Conservation (phyloP, 495 filamentous ascomycete genomes). For the Parathielavia hyrcaniae region DNA sequence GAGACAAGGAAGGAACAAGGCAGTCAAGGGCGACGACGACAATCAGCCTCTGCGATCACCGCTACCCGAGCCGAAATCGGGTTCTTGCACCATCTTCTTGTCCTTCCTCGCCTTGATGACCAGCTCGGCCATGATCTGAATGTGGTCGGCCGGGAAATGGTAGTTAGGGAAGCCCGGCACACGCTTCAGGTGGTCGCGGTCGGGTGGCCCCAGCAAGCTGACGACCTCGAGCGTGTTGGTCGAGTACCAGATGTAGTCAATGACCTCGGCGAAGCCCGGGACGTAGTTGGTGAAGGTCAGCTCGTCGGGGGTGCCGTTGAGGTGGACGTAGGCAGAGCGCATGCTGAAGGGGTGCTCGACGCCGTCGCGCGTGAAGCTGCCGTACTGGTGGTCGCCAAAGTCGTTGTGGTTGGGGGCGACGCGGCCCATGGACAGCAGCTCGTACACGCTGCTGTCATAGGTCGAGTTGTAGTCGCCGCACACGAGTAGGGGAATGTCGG, state of each 20-base stretch:
- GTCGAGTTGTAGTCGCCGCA: slow-evolving; percentile 96
- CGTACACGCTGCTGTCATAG: slow-evolving; percentile 76
- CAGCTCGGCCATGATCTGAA: slow-evolving; percentile 89
- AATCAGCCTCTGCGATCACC: slow-evolving; percentile 23
- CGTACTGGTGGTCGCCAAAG: slow-evolving; percentile 65
- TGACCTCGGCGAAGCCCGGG: slow-evolving; percentile 77
- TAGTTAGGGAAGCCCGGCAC: slow-evolving; percentile 96
- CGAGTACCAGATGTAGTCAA: slow-evolving; percentile 97
- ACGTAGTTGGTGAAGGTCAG: slow-evolving; percentile 73
- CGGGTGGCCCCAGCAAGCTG: slow-evolving; percentile 81
- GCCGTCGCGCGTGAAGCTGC: slow-evolving; percentile 83
- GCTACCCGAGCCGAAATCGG: slow-evolving; percentile 32
- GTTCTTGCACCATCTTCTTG: slow-evolving; percentile 51
- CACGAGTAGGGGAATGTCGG: slow-evolving; percentile 83
- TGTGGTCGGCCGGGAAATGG: slow-evolving; percentile 95
- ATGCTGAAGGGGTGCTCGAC: slow-evolving; percentile 92
- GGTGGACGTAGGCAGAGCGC: slow-evolving; percentile 73
- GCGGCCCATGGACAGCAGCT: slow-evolving; percentile 69
- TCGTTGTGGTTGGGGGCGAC: slow-evolving; percentile 70
- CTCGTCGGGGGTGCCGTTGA: slow-evolving; percentile 62
- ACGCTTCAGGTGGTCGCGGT: slow-evolving; percentile 78
- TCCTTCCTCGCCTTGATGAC: slow-evolving; percentile 81
- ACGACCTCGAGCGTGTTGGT: slow-evolving; percentile 85
- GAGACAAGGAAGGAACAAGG: slow-evolving; percentile 4
- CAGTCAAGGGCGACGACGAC: neutral